Percentiles rank a stretch among this genome's conserved stretches.
These are phyloP conservation scores for Phaeophleospora eucalypticola DNA, from an alignment of 2,329 filamentous ascomycete genomes.

Conservation along the genomic window DNA sequence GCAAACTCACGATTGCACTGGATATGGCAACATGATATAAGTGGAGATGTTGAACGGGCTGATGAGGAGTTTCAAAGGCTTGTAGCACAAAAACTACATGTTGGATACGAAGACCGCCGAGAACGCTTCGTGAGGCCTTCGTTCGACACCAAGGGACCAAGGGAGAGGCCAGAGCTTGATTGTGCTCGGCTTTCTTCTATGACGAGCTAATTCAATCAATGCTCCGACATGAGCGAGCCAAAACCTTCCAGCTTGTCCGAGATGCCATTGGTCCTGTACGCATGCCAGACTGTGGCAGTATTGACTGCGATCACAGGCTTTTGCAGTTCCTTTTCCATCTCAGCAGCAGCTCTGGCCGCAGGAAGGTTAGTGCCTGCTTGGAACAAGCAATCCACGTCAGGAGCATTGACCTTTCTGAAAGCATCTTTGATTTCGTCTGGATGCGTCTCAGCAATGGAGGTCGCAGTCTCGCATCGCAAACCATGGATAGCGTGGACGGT, in stretches of 20 bases:
- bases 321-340: slow-evolving; percentile 10
- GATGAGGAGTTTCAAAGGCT: too few species aligned
- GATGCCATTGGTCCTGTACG: slow-evolving; percentile 11
- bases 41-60: slow-evolving; percentile 7
- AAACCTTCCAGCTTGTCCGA: slow-evolving; percentile 8
- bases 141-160: too few species aligned
- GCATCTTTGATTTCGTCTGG: slow-evolving; percentile 9
- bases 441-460: slow-evolving; percentile 9
- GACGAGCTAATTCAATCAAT: too few species aligned
- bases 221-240: slow-evolving; percentile 7
- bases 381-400: slow-evolving; percentile 9
- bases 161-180: too few species aligned
- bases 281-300: slow-evolving; percentile 12
- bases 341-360: slow-evolving; percentile 9
- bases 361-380: slow-evolving; percentile 12
- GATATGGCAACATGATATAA: slow-evolving; percentile 15
- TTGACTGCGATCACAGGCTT: slow-evolving; percentile 14
- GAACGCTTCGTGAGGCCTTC: too few species aligned
- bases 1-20: slow-evolving; percentile 13
- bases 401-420: slow-evolving; percentile 8
- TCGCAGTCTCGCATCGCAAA: slow-evolving; percentile 9
- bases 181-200: too few species aligned
- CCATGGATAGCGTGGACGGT: slow-evolving; percentile 7
- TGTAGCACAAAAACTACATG: neutral
- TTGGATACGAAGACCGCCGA: too few species aligned